These are phyloP conservation scores for Mucor irregularis DNA, from an alignment of 371 early-diverging fungal genomes.

Conservation along the genomic window DNA sequence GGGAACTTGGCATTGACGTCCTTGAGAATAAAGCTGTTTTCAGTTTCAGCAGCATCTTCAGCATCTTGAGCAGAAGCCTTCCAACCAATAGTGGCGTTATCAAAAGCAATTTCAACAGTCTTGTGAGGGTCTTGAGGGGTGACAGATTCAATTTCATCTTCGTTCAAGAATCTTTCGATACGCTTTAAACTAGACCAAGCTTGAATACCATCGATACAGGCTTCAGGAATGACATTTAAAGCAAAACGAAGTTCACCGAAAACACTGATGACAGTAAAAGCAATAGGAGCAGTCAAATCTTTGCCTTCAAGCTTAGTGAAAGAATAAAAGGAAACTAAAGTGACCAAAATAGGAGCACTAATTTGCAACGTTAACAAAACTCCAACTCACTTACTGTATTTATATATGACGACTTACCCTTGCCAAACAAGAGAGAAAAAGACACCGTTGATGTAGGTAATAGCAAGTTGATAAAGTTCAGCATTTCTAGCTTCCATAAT, in stretches of 20 bases:
- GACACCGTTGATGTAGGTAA: slow-evolving; percentile 28
- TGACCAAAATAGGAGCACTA: slow-evolving; percentile 53
- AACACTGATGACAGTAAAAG: slow-evolving; percentile 60
- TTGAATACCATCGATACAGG: slow-evolving; percentile 33
- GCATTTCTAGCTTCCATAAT: slow-evolving; percentile 47
- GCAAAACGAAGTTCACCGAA: slow-evolving; percentile 55
- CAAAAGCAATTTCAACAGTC: slow-evolving; percentile 41
- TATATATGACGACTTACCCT: slow-evolving; percentile 27
- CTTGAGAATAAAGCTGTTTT: slow-evolving; percentile 59
- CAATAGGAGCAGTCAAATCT: slow-evolving; percentile 55
- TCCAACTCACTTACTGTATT: not conserved
- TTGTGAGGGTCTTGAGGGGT: not conserved
- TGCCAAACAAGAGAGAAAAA: slow-evolving; percentile 36
- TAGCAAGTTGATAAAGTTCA: slow-evolving; percentile 52
- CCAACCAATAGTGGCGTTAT: slow-evolving; percentile 55
- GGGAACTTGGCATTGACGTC: slow-evolving; percentile 62
- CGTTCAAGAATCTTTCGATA: slow-evolving; percentile 65
- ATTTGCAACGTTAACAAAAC: not conserved
- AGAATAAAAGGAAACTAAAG: slow-evolving; percentile 52
- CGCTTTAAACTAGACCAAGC: slow-evolving; percentile 48
- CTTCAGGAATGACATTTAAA: slow-evolving; percentile 55
- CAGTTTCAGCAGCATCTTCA: slow-evolving; percentile 31
- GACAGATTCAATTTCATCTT: slow-evolving; percentile 62
- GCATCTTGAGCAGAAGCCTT: slow-evolving; percentile 29
- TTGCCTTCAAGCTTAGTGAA: slow-evolving; percentile 57